Evolutionary conservation across 2,329 filamentous ascomycete genomes (phyloP).

Genomic region (Diaporthe longicolla): DNA sequence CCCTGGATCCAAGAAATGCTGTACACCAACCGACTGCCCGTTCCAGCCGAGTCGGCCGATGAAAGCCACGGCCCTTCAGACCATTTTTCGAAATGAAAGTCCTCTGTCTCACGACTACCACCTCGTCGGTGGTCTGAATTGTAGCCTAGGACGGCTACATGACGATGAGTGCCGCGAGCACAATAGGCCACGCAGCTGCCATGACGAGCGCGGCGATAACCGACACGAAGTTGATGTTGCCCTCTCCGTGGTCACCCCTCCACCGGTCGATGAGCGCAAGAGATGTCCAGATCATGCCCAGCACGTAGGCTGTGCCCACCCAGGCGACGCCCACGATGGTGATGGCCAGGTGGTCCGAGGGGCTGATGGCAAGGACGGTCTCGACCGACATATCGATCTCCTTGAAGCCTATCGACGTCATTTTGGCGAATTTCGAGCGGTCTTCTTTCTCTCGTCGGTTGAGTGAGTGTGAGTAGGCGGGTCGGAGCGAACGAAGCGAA

Average conservation of each 20-base stretch:
- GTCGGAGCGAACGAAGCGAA: no score
- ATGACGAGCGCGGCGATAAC: conserved; percentile 45
- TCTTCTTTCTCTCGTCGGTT: neutral
- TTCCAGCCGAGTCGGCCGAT: neutral
- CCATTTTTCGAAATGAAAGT: neutral
- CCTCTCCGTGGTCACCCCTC: conserved; percentile 46
- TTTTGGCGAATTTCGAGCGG: neutral
- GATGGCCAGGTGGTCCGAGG: conserved; percentile 42
- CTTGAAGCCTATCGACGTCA: conserved; percentile 35
- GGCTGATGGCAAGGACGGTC: conserved; percentile 29
- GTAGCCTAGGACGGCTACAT: neutral
- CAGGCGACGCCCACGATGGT: conserved; percentile 45
- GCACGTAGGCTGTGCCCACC: conserved; percentile 44
- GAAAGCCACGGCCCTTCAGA: neutral
- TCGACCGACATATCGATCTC: conserved; percentile 22
- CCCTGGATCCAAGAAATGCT: neutral
- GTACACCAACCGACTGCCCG: neutral
- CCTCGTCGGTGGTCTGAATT: neutral
- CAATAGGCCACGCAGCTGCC: conserved; percentile 45
- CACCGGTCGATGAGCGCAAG: conserved; percentile 48
- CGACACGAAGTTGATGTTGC: conserved; percentile 41
- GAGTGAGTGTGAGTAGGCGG: no score
- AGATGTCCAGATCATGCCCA: conserved; percentile 48
- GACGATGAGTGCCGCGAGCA: conserved; percentile 41
- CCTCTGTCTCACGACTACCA: neutral